Evolutionary conservation across 768 basidiomycete species (phyloP).

Genomic region (Mycena vitilis): DNA sequence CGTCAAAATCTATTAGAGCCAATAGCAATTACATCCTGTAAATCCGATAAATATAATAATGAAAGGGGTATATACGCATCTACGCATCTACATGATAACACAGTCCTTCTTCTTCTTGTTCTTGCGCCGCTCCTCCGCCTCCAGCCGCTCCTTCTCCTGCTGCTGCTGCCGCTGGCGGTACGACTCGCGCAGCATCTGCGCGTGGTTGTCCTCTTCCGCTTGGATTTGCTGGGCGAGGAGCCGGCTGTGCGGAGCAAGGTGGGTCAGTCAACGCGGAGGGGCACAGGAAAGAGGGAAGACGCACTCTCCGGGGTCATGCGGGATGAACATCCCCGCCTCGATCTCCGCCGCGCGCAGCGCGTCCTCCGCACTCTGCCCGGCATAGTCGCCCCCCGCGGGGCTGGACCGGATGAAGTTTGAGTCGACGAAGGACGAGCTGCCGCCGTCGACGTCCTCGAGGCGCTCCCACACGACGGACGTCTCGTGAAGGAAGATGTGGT

Average conservation of each 20-base stretch:
- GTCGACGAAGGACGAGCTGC: slow-evolving; percentile 82
- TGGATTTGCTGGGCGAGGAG: slow-evolving; percentile 83
- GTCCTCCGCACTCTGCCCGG: slow-evolving; percentile 76
- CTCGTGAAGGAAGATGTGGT: slow-evolving; percentile 83
- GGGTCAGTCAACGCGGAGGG: slow-evolving; percentile 4
- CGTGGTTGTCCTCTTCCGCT: slow-evolving; percentile 78
- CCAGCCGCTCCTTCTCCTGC: slow-evolving; percentile 41
- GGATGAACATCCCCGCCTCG: slow-evolving; percentile 51
- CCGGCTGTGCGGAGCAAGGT: slow-evolving; percentile 52
- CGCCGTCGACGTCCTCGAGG: slow-evolving; percentile 88
- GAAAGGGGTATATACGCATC: background rate
- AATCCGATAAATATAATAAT: background rate
- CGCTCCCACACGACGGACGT: slow-evolving; percentile 91
- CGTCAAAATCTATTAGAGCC: no score
- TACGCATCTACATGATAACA: slow-evolving; percentile 61
- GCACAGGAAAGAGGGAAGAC: slow-evolving; percentile 41
- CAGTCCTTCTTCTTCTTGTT: slow-evolving; percentile 65
- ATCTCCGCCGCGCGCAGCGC: slow-evolving; percentile 63
- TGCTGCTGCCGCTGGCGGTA: slow-evolving; percentile 38
- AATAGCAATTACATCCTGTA: no score
- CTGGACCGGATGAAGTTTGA: slow-evolving; percentile 70
- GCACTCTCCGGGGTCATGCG: slow-evolving; percentile 71
- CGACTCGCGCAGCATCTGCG: slow-evolving; percentile 48
- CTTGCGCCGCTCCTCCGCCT: slow-evolving; percentile 44
- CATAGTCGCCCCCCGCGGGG: slow-evolving; percentile 85